These are phyloP conservation scores for Macrolepiota albuminosa DNA, from an alignment of 768 basidiomycete species.

Conservation along the genomic window DNA sequence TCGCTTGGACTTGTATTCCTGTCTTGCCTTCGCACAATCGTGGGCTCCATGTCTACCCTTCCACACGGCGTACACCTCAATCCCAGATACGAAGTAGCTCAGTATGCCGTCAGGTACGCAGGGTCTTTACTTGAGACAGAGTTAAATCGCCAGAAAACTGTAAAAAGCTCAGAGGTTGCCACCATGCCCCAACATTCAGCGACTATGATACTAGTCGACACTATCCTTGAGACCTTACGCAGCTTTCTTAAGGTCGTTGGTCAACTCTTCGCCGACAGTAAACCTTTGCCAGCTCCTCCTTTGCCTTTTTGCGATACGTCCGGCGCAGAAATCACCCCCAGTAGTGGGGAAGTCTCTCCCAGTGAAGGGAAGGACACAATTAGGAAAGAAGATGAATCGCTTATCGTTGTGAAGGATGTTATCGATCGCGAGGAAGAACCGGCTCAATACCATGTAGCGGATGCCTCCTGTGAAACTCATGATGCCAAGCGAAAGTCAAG, in stretches of 20 bases:
- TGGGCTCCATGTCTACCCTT: conserved; percentile 14
- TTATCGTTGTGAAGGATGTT: conserved; percentile 14
- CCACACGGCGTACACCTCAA: conserved; percentile 10
- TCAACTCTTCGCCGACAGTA: conserved; percentile 16
- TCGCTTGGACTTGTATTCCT: conserved; percentile 17
- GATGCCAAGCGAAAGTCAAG: conserved; percentile 4
- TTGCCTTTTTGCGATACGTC: neutral
- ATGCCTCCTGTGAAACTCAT: neutral
- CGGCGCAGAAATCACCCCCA: neutral
- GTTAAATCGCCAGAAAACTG: neutral
- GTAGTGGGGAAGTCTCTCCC: neutral
- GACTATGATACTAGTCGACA: conserved; percentile 22
- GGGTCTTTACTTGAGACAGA: conserved; percentile 11
- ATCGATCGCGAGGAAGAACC: conserved; percentile 1
- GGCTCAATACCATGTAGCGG: neutral
- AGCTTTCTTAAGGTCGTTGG: conserved; percentile 25
- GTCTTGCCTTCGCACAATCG: conserved; percentile 12
- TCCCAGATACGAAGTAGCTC: conserved; percentile 13
- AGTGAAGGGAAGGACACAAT: neutral
- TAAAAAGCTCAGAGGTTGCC: neutral
- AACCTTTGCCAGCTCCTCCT: conserved; percentile 22
- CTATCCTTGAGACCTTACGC: conserved; percentile 26
- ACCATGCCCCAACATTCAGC: neutral
- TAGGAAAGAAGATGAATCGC: conserved; percentile 1
- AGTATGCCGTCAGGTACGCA: conserved; percentile 11